These are phyloP conservation scores for Ophiognomonia clavigignenti-juglandacearum DNA, from an alignment of 2,329 filamentous ascomycete genomes.

Conservation along the genomic window DNA sequence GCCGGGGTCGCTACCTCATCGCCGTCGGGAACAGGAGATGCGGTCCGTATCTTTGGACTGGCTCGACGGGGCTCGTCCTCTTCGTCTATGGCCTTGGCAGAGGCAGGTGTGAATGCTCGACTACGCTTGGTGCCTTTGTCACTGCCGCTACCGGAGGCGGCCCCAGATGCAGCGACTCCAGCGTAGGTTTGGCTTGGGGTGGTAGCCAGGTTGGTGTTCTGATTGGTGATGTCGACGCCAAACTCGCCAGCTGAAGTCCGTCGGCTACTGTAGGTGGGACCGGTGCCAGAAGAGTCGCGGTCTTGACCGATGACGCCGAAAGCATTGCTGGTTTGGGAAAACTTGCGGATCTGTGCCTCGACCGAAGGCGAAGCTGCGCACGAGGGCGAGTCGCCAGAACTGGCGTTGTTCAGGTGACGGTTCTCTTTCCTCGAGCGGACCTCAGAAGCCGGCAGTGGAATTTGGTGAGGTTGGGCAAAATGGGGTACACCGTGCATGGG, in stretches of 20 bases:
- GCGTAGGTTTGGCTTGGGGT: conserved; percentile 18
- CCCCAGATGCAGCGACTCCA: conserved; percentile 16
- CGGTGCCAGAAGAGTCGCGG: conserved; percentile 23
- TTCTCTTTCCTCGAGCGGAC: conserved; percentile 42
- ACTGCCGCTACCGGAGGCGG: conserved; percentile 15
- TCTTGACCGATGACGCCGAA: conserved; percentile 16
- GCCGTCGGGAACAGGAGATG: background rate
- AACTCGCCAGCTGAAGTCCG: conserved; percentile 26
- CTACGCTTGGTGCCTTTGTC: conserved; percentile 40
- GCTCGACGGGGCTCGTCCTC: conserved; percentile 39
- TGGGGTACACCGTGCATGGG: conserved; percentile 25
- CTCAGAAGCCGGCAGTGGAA: conserved; percentile 29
- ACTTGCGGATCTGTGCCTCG: conserved; percentile 30
- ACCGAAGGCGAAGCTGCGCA: conserved; percentile 14
- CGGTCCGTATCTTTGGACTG: conserved; percentile 26
- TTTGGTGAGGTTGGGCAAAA: conserved; percentile 24
- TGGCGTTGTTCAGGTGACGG: conserved; percentile 22
- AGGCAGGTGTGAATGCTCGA: conserved; percentile 41
- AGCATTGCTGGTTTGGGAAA: conserved; percentile 28
- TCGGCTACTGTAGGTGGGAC: conserved; percentile 27
- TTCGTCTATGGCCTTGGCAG: conserved; percentile 41
- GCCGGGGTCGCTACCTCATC: background rate
- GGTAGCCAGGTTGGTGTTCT: no score
- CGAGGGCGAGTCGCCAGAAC: conserved; percentile 8
- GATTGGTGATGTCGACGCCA: conserved; percentile 26